Conservation (phyloP, 2,329 filamentous ascomycete genomes). For the Paraphoma sp. region DNA sequence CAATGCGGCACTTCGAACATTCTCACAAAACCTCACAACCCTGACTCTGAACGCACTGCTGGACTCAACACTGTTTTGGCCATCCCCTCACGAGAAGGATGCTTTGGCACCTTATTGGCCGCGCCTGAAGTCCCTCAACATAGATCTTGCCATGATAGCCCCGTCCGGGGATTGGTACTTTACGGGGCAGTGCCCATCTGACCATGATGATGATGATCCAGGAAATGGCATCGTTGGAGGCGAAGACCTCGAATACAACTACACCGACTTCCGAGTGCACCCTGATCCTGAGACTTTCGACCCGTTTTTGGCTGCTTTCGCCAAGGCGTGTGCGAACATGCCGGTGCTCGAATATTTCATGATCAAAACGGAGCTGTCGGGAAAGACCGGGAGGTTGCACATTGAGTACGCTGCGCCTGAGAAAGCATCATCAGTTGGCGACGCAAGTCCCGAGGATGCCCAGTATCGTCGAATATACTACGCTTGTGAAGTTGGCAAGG, state of each 20-base stretch:
- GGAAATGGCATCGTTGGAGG: slow-evolving; percentile 1
- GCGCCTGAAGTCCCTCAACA: not conserved
- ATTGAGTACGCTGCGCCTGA: not conserved
- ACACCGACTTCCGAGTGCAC: slow-evolving; percentile 10
- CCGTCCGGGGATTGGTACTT: slow-evolving; percentile 21
- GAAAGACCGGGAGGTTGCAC: not conserved
- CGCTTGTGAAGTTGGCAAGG: not conserved
- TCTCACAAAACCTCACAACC: slow-evolving; percentile 15
- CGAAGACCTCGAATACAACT: slow-evolving; percentile 1
- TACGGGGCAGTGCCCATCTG: slow-evolving; percentile 7
- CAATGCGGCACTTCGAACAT: slow-evolving; percentile 13
- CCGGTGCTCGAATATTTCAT: slow-evolving; percentile 12
- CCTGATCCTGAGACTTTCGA: slow-evolving; percentile 17
- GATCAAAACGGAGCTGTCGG: not conserved
- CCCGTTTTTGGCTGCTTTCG: slow-evolving; percentile 22
- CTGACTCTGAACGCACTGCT: slow-evolving; percentile 12
- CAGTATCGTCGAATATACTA: not conserved
- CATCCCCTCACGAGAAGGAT: slow-evolving; percentile 15
- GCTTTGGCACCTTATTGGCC: not conserved
- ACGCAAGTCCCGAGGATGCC: not conserved
- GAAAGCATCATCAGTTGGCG: not conserved
- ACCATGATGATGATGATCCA: not conserved
- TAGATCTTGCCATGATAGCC: slow-evolving; percentile 10
- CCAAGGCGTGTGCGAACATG: slow-evolving; percentile 23
- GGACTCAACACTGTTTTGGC: slow-evolving; percentile 23